phyloP scores from a whole-genome alignment of 306 rosid genomes.

The Quercus cerris region DNA sequence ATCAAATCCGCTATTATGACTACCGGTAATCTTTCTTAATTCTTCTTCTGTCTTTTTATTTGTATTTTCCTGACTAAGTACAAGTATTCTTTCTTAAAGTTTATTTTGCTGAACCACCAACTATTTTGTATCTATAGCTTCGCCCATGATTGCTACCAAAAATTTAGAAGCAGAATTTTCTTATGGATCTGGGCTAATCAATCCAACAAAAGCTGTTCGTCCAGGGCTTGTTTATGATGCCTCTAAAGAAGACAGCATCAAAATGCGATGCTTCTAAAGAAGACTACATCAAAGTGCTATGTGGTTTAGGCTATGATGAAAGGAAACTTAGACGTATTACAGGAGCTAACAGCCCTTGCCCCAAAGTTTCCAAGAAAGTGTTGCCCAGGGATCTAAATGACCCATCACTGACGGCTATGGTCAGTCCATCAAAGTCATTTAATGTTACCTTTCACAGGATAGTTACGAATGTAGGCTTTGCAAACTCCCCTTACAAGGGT shows the following conservation, averaged over 20 bases:
- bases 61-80: too few species aligned
- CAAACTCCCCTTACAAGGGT: constrained; percentile 28
- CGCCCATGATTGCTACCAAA: neutral
- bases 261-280: constrained; percentile 10
- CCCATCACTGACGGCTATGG: neutral
- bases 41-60: neutral
- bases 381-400: constrained; percentile 8
- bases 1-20: constrained; percentile 35
- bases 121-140: neutral
- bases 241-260: constrained; percentile 11
- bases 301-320: constrained; percentile 1
- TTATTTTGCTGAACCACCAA: neutral
- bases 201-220: constrained; percentile 14
- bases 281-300: constrained; percentile 19
- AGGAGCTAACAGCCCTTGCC: constrained; percentile 6
- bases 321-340: neutral
- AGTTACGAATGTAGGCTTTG: constrained; percentile 27
- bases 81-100: neutral
- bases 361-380: neutral
- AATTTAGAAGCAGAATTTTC: constrained; percentile 6
- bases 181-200: constrained; percentile 23
- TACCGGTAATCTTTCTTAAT: constrained; percentile 4
- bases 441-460: neutral
- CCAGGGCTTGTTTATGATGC: constrained; percentile 27
- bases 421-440: neutral